Evolutionary conservation across 352 stramenopile species (phyloP).

Genomic region (Globisporangium camurandrum): DNA sequence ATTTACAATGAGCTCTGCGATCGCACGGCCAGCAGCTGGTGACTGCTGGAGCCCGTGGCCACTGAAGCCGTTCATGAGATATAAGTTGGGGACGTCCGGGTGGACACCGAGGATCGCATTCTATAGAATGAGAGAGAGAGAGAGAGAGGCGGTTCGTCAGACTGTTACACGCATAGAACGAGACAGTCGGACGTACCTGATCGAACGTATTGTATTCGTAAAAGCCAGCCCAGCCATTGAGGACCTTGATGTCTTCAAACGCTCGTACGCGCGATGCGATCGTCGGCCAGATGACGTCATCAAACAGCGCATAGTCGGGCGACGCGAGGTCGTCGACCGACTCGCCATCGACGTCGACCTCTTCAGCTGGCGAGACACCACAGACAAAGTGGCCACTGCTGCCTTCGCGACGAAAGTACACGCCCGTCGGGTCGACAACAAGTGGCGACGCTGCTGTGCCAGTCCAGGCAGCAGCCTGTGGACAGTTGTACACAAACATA

Average conservation of each 20-base stretch:
- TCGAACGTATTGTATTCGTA: constrained; percentile 88
- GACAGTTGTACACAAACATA: constrained; percentile 75
- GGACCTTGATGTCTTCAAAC: constrained; percentile 78
- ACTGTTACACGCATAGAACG: too few species aligned
- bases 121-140: constrained; percentile 12
- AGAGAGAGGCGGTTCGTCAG: background rate
- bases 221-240: constrained; percentile 71
- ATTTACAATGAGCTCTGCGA: constrained; percentile 69
- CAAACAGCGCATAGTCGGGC: constrained; percentile 64
- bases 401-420: constrained; percentile 80
- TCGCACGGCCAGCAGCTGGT: constrained; percentile 59
- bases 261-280: constrained; percentile 65
- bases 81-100: constrained; percentile 74
- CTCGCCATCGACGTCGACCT: constrained; percentile 53
- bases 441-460: constrained; percentile 53
- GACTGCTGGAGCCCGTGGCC: constrained; percentile 78
- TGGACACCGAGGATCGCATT: constrained; percentile 81
- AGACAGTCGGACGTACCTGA: constrained; percentile 25
- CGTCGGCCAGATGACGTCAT: constrained; percentile 75
- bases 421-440: constrained; percentile 64
- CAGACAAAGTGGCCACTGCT: constrained; percentile 61
- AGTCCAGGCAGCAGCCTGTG: constrained; percentile 66
- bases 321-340: constrained; percentile 60
- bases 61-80: constrained; percentile 80
- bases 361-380: constrained; percentile 49